Evolutionary conservation across 441 rosid genomes (phyloP), one percentile per base, ranked within the genome.

Genomic region (Melastoma candidum): DNA sequence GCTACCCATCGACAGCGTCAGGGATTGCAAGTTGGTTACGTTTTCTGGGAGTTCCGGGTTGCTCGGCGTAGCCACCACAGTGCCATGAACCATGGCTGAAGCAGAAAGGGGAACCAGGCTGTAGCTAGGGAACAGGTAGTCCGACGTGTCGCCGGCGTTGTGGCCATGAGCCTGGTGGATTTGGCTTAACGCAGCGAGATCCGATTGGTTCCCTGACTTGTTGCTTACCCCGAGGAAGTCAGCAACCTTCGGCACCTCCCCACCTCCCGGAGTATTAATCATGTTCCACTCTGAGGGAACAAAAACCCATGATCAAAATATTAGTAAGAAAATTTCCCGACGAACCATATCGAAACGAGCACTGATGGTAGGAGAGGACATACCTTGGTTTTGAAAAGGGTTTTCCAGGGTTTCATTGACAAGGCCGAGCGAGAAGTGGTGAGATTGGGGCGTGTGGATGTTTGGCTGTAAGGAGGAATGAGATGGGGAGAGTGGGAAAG

Each of bases 301-400:
- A 11, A 39, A 36, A 22, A 17, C 46, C 11, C 27, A 39, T 1
- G 24, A 17, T 24, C 27, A 11, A 25, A 17, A 27, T 39, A 51
- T 11, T 44, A 1, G 49, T 11, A 25, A 2, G 32, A 26, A 12
- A 25, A 14, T 45, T 10, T n/a, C 41, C 17, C 22, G 22, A 17
- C 22, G 22, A 17, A 17, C 22, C 22, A 17, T 17, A 17, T 17
- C 22, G 22, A 17, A 17, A 17, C 22, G 22, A 17, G 22, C 22
- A 17, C 22, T 17, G 22, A 17, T 17, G 22, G 22, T 17, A 17
- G 22, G 22, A 17, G 22, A n/a, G 9, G 11, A 3, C 7, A 12
- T n/a, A 0, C 98, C 98, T 77, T 86, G 98, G 63, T 62, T 54
- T 72, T 86, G 97, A 56, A 93, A 88, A 51, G 98, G 96, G 63